phyloP scores from a whole-genome alignment of 1,139 yeast species.

The Yamadazyma friedrichii region DNA sequence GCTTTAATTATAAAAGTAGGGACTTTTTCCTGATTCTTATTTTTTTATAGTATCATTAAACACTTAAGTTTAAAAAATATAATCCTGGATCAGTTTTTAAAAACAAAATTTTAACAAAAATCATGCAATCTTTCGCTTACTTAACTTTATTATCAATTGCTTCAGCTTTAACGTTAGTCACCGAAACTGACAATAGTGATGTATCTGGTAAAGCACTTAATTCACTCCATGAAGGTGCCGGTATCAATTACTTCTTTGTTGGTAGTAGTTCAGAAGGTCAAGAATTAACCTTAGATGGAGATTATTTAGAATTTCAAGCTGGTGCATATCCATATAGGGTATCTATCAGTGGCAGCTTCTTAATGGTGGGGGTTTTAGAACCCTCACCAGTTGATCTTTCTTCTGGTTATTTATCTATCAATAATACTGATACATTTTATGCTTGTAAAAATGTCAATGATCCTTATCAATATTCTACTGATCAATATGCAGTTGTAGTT shows the following conservation, averaged over 20 bases:
- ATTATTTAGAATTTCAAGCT: constrained; percentile 10
- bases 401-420: constrained; percentile 12
- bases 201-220: constrained; percentile 29
- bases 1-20: not conserved
- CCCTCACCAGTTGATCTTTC: constrained; percentile 9
- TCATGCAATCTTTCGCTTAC: constrained; percentile 17
- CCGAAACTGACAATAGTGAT: constrained; percentile 21
- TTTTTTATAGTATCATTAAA: too few relatives aligned
- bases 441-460: constrained; percentile 43
- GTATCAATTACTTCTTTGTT: constrained; percentile 43
- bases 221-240: constrained; percentile 56
- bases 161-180: constrained; percentile 20
- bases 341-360: constrained; percentile 6
- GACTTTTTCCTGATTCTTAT: too few relatives aligned
- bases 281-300: constrained; percentile 13
- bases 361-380: constrained; percentile 27
- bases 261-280: constrained; percentile 11
- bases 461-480: constrained; percentile 39
- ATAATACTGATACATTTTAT: constrained; percentile 25
- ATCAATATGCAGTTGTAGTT: constrained; percentile 7
- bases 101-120: not conserved
- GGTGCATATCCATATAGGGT: constrained; percentile 16
- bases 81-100: not conserved
- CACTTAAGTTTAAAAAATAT: too few relatives aligned
- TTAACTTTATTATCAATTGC: constrained; percentile 18